Base-by-base conservation (phyloP, 2,329 filamentous ascomycete species). In the Aspergillus fumigatiaffinis region DNA sequence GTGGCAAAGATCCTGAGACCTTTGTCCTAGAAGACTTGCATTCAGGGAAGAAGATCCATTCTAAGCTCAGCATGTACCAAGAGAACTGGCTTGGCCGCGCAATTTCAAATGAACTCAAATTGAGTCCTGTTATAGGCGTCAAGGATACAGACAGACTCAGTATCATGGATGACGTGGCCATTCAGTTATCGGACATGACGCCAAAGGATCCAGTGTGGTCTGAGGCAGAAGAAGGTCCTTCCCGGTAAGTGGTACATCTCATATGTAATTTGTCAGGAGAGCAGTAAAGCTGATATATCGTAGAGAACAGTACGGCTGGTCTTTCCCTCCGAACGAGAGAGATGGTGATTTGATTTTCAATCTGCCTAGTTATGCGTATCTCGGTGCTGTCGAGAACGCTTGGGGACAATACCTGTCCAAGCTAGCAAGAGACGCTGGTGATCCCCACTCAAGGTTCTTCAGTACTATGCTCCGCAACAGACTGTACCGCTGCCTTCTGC, bases 111-210 rank as follows among this genome's bases (percentile, higher is more conserved):
- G 50, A 25, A 3, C 3, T 60, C 12, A 32, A 49, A 10, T 3
- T 64, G 20, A 53, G 41, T 48, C 57, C 57, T 14, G 44, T 64
- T 12, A 58, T 64, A n/a, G 60, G 60, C 2, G 52, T 60, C 4
- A 32, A 25, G 32, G 26, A 56, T 26, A 9, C 53, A n/a, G 29
- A 23, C 10, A 54, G 62, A 23, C 52, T 20, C 12, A 60, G 51
- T 41, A 52, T 63, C 25, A 32, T 64, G 26, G 32, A 53, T 29
- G 28, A 14, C 29, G 38, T 57, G 20, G 26, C 20, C 20, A 25
- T 60, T 6, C 12, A 9, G 10, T 57, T 61, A 10, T 20, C 44
- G 14, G 35, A 47, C 17, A 12, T 55, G 3, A 6, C 35, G 17
- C 14, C 32, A 1, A 51, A 44, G 38, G 50, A 47, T 50, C 38